Base-by-base conservation (phyloP, 495 filamentous ascomycete species). In the Neurospora africana region DNA sequence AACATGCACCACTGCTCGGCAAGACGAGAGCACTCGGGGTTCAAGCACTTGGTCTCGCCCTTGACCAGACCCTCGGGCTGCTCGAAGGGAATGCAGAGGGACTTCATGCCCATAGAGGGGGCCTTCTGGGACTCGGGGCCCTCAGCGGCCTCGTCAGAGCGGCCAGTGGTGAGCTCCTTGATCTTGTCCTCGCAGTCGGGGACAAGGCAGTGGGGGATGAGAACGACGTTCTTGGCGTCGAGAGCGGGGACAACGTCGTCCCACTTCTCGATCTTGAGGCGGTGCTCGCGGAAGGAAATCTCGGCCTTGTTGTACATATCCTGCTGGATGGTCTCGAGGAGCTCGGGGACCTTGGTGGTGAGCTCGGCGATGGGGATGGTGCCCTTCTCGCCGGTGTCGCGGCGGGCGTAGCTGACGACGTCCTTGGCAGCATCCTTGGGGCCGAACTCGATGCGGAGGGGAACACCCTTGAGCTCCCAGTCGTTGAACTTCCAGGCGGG, bases 401-500 rank as follows among this genome's bases (percentile, higher is more conserved):
- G 91, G 72, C 95, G 92, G 11, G 94, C 91, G 72, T 89, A 91
- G 69, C 91, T 92, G 71, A 98, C 89, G 35, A 94, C 91, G 68
- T 91, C 87, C 75, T 93, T 92, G 53, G 90, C 91, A 3, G 90
- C 89, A 79, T 98, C 95, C 81, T 95, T 95, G 68, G 95, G 95
- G 43, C 96, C 96, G 79, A 96, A 95, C 81, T 98, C 95, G 68
- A 99, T 85, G 43, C 96, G 93, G 38, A 99, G 84, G 19, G 96
- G 95, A 17, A 98, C 90, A 80, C 95, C 95, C 81, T 93, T 94
- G 72, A 97, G 85, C 82, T 99, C 96, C 91, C 92, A 97, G 82
- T 98, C 92, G 84, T 95, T 95, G 87, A 98, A 98, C 82, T 99
- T 98, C 88, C 90, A 97, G 74, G 92, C 95, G 17, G 95, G 93